These are phyloP conservation scores for Spongiforma sp. DNA, from an alignment of 1,284 basidiomycete species.

Conservation along the genomic window DNA sequence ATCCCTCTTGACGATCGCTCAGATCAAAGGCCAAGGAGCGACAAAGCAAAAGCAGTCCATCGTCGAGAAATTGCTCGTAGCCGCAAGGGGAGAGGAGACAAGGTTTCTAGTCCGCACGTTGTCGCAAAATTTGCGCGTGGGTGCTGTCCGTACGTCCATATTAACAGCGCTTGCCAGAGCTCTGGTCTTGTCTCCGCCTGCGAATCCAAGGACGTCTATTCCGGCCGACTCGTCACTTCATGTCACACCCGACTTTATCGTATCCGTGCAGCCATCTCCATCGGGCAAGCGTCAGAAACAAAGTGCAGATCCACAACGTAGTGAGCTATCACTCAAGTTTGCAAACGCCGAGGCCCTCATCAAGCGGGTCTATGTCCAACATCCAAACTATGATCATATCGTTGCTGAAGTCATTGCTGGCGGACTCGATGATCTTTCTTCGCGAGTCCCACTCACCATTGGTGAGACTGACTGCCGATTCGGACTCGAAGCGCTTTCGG, in stretches of 20 bases:
- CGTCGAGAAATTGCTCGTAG: slow-evolving; percentile 83
- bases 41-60: slow-evolving; percentile 78
- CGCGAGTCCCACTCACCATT: slow-evolving; percentile 76
- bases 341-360: slow-evolving; percentile 66
- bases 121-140: slow-evolving; percentile 83
- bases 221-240: slow-evolving; percentile 41
- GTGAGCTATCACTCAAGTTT: slow-evolving; percentile 54
- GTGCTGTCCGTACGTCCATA: slow-evolving; percentile 87
- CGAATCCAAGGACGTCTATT: slow-evolving; percentile 24
- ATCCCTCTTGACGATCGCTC: slow-evolving; percentile 67
- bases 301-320: slow-evolving; percentile 48
- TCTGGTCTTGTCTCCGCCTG: slow-evolving; percentile 66
- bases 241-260: slow-evolving; percentile 44
- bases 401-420: slow-evolving; percentile 65
- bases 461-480: slow-evolving; percentile 56
- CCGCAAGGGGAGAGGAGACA: slow-evolving; percentile 87
- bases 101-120: slow-evolving; percentile 86
- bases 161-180: slow-evolving; percentile 85
- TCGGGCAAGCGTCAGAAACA: slow-evolving; percentile 49
- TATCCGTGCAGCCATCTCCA: slow-evolving; percentile 42
- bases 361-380: slow-evolving; percentile 82
- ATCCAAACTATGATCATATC: slow-evolving; percentile 89
- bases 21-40: slow-evolving; percentile 76
- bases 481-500: slow-evolving; percentile 6
- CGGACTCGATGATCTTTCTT: slow-evolving; percentile 65